Conservation (phyloP, 2,329 filamentous ascomycete species). For the Uncinocarpus reesii region DNA sequence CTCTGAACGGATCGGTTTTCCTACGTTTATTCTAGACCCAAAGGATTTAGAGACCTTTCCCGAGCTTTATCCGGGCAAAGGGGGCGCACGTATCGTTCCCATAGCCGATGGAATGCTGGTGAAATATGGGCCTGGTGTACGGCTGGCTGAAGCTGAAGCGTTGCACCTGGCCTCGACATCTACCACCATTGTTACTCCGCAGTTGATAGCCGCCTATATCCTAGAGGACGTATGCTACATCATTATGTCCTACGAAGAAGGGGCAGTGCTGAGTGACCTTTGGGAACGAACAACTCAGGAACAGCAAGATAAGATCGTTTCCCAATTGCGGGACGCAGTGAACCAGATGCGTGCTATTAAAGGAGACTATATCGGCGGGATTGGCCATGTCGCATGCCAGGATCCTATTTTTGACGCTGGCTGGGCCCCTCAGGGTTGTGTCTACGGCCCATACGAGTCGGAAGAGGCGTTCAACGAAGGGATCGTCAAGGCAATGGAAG, state of each 20-base stretch:
- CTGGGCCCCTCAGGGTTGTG: neutral
- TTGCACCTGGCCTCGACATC: conserved; percentile 9
- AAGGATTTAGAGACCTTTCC: conserved; percentile 8
- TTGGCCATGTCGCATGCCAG: neutral
- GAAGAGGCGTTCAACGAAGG: conserved; percentile 11
- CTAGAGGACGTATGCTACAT: conserved; percentile 11
- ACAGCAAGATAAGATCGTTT: conserved; percentile 4
- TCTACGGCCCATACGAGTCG: conserved; percentile 12
- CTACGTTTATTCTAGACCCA: conserved; percentile 8
- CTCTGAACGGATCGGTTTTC: conserved; percentile 7
- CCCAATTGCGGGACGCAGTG: conserved; percentile 9
- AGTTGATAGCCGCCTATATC: conserved; percentile 9
- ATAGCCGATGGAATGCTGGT: conserved; percentile 7
- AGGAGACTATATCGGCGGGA: conserved; percentile 10
- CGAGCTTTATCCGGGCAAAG: neutral
- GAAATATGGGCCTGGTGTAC: conserved; percentile 10
- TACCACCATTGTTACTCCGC: conserved; percentile 7
- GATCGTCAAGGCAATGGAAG: conserved; percentile 4
- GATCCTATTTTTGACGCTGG: conserved; percentile 9
- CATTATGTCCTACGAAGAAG: conserved; percentile 11
- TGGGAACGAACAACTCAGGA: conserved; percentile 3
- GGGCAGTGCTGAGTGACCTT: neutral
- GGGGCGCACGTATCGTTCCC: conserved; percentile 2
- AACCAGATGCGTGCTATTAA: conserved; percentile 10
- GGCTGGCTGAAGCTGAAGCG: conserved; percentile 14